Base-by-base conservation (phyloP, 2,329 filamentous ascomycete species). In the Trichoderma afroharzianum region DNA sequence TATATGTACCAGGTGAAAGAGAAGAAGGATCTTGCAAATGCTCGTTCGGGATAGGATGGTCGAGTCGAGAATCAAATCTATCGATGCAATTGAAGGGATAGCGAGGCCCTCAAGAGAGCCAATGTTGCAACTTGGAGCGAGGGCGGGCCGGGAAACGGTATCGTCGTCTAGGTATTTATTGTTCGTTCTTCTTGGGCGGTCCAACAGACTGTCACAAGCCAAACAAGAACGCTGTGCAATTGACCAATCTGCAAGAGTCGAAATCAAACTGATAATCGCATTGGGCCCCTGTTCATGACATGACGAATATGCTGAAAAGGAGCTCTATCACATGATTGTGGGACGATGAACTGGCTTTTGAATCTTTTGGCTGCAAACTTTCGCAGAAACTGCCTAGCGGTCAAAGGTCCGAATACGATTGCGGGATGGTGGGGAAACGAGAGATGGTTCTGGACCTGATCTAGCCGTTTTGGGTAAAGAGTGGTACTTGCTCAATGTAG, bases 311-410 rank as follows among this genome's bases (percentile, higher is more conserved):
- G 47, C 24, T 43, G 47, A 53, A 68, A 72, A 64, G 64, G 58
- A 69, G 63, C 50, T 47, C 71, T 47, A 72, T 72, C 71, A 71
- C 67, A 72, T 72, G 71, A 72, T 72, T 72, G 67, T 72, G 71
- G 71, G 63, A 69, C 68, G 71, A 72, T 70, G 61, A 47, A 66
- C 18, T 55, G 47, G 43, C 47, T 47, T 58, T 62, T 53, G 33
- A 32, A 28, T 14, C 30, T 68, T 28, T 43, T 53, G 39, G 30
- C 62, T 70, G 24, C 67, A 26, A 70, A 36, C 30, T 30, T 39
- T 53, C 8, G 24, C 68, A 28, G 39, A 70, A 70, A 32, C 32
- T 32, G 55, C 70, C 63, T 68, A 68, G 63, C 63, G 63, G 63
- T 55, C 70, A 71, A 24, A 66, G 70, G 53, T 68, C 63, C 63